Conservation (phyloP, 2,329 filamentous ascomycete species). For the Ascosphaera apis region DNA sequence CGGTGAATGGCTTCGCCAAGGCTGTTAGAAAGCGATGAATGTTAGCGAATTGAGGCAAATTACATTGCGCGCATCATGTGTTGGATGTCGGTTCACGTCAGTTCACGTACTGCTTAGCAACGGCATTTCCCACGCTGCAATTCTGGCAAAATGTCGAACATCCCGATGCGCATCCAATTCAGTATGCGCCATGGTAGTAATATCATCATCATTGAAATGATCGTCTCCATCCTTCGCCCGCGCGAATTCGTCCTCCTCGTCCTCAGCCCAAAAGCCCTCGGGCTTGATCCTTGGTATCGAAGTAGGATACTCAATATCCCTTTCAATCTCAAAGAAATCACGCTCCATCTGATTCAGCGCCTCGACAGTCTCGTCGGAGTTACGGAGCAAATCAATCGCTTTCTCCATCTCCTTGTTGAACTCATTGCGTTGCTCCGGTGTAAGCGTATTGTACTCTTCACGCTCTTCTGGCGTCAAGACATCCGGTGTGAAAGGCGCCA, state of each 20-base stretch:
- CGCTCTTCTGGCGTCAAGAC: slow-evolving; percentile 1
- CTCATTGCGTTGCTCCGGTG: slow-evolving; percentile 13
- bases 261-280: slow-evolving; percentile 21
- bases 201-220: slow-evolving; percentile 46
- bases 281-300: slow-evolving; percentile 9
- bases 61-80: neutral
- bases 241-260: slow-evolving; percentile 22
- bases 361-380: neutral
- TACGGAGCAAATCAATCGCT: neutral
- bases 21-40: slow-evolving; percentile 27
- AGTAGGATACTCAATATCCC: slow-evolving; percentile 11
- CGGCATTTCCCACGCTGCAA: slow-evolving; percentile 91
- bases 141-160: slow-evolving; percentile 63
- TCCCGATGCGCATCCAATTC: slow-evolving; percentile 79
- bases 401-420: slow-evolving; percentile 10
- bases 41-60: neutral
- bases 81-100: neutral
- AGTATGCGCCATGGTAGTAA: slow-evolving; percentile 58
- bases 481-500: slow-evolving; percentile 1
- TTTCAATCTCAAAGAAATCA: slow-evolving; percentile 12
- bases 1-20: slow-evolving; percentile 62
- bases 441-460: neutral
- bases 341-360: slow-evolving; percentile 13
- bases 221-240: slow-evolving; percentile 30
- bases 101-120: slow-evolving; percentile 51